These are phyloP conservation scores for Lindgomyces ingoldianus DNA, from an alignment of 495 filamentous ascomycete species.

Conservation along the genomic window DNA sequence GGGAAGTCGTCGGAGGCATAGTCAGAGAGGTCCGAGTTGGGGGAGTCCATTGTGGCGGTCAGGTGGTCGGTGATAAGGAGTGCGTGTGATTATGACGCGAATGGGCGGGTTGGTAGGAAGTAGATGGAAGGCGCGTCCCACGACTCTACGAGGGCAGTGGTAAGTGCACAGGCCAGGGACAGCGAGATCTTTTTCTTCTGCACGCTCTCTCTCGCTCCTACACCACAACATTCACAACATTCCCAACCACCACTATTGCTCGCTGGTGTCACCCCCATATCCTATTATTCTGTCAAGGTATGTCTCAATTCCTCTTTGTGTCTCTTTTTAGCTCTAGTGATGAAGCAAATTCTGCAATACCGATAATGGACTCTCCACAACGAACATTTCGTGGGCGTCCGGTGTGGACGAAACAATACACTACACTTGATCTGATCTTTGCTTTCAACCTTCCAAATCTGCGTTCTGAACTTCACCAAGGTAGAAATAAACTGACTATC, in stretches of 20 bases:
- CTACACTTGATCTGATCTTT: conserved; percentile 50
- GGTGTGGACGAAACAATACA: conserved; percentile 40
- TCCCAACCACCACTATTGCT: too few species aligned
- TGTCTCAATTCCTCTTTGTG: not conserved
- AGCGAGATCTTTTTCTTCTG: too few species aligned
- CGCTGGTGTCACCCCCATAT: too few species aligned
- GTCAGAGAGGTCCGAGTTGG: conserved; percentile 37
- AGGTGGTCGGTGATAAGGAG: not conserved
- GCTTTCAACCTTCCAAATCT: not conserved
- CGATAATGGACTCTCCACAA: conserved; percentile 35
- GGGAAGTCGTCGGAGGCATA: conserved; percentile 39
- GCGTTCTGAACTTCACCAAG: not conserved
- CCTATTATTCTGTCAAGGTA: too few species aligned
- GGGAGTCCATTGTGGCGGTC: conserved; percentile 33
- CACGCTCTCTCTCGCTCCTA: too few species aligned
- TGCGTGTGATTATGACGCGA: not conserved
- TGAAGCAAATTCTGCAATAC: conserved; percentile 50
- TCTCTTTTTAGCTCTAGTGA: conserved; percentile 36
- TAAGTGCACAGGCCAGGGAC: too few species aligned
- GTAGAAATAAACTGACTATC: not conserved
- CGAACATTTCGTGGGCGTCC: conserved; percentile 20
- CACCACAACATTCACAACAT: too few species aligned
- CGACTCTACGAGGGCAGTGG: too few species aligned
- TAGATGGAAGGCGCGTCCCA: not conserved
- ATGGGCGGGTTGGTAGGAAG: not conserved